Evolutionary conservation across 345 rosid species (phyloP).

Genomic region (Diplotaxis tenuifolia): DNA sequence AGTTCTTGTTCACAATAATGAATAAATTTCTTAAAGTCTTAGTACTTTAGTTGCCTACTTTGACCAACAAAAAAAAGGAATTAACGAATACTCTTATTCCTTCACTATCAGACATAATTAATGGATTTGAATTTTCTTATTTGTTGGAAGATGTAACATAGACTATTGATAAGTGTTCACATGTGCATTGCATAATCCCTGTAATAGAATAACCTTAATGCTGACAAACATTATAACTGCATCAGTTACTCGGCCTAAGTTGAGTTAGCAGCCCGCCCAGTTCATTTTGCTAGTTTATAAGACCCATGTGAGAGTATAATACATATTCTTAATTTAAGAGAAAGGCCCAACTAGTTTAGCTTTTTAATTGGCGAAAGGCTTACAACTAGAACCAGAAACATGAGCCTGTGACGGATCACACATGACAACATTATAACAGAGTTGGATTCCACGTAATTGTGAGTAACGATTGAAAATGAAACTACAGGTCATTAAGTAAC

Average conservation of each 20-base stretch:
- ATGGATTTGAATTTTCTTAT: neutral
- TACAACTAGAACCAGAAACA: neutral
- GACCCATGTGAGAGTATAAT: neutral
- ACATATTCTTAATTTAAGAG: neutral
- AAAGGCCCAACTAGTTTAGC: neutral
- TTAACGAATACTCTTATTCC: neutral
- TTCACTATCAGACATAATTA: conserved; percentile 23
- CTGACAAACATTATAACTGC: neutral
- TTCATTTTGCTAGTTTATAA: neutral
- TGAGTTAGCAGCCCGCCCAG: neutral
- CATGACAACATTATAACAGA: neutral
- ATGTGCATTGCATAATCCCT: neutral
- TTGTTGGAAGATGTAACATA: neutral
- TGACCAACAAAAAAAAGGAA: conserved; percentile 1
- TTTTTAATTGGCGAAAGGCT: neutral
- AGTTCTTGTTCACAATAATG: neutral
- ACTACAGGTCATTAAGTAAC: neutral
- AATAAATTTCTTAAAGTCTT: neutral
- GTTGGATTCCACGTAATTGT: neutral
- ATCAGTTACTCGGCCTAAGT: neutral
- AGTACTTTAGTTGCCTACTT: conserved; percentile 1
- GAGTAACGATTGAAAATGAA: neutral
- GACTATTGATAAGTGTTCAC: neutral
- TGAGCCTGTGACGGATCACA: too few relatives aligned
- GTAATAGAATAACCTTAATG: neutral